phyloP scores from a whole-genome alignment of 495 filamentous ascomycete genomes.

The Tricharina praecox region DNA sequence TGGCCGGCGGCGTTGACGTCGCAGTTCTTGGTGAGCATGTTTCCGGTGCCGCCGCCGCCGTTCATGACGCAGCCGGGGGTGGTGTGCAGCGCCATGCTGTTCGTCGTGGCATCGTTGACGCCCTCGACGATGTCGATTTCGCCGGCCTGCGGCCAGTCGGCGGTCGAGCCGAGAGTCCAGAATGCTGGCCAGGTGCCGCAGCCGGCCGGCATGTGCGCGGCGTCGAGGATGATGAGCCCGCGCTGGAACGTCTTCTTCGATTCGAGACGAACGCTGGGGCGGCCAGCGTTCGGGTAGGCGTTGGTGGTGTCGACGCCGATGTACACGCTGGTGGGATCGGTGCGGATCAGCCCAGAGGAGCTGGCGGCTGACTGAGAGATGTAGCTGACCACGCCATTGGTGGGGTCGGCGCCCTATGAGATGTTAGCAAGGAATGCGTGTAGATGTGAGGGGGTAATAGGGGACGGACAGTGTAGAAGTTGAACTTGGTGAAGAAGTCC shows the following conservation, averaged over 20 bases:
- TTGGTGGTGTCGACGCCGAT: conserved; percentile 36
- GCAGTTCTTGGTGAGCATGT: conserved; percentile 39
- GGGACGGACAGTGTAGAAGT: not conserved
- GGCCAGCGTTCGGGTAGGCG: conserved; percentile 35
- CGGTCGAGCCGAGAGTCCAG: conserved; percentile 52
- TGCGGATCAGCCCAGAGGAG: conserved; percentile 38
- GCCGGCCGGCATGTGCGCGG: conserved; percentile 56
- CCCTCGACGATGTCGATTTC: conserved; percentile 92
- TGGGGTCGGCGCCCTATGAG: conserved; percentile 39
- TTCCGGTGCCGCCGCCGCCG: conserved; percentile 31
- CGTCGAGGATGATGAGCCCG: conserved; percentile 56
- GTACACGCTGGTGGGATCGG: conserved; percentile 35
- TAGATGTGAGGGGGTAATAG: not conserved
- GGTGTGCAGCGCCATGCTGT: conserved; percentile 64
- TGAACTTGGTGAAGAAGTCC: not conserved
- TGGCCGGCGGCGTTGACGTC: conserved; percentile 31
- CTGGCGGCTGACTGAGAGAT: conserved; percentile 40
- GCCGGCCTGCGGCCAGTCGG: conserved; percentile 30
- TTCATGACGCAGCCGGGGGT: conserved; percentile 37
- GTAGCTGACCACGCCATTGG: conserved; percentile 54
- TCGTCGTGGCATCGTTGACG: conserved; percentile 47
- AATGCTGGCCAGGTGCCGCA: conserved; percentile 60
- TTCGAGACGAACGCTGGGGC: conserved; percentile 50
- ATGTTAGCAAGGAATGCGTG: no score
- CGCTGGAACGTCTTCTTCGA: conserved; percentile 50